phyloP scores from a whole-genome alignment of 352 stramenopile species.

The Phytophthora colocasiae region DNA sequence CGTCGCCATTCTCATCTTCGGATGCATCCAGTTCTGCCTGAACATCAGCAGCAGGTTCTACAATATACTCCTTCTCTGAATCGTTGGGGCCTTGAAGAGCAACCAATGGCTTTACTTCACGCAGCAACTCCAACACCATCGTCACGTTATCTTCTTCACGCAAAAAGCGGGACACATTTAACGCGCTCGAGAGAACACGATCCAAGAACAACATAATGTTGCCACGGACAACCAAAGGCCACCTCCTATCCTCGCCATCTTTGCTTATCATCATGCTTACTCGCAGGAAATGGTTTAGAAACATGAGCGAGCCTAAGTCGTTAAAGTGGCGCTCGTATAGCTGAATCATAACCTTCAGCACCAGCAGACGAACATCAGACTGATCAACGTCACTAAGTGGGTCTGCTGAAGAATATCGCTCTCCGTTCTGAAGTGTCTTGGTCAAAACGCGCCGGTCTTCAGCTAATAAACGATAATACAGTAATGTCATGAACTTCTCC shows the following conservation, averaged over 20 bases:
- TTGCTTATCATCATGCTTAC: slow-evolving; percentile 79
- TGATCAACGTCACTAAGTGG: slow-evolving; percentile 54
- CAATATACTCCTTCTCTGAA: slow-evolving; percentile 76
- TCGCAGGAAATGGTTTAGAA: slow-evolving; percentile 84
- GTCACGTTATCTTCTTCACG: slow-evolving; percentile 75
- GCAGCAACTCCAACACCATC: slow-evolving; percentile 79
- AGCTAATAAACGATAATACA: slow-evolving; percentile 86
- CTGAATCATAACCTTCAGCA: slow-evolving; percentile 90
- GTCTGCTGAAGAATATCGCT: slow-evolving; percentile 31
- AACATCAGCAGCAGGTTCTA: slow-evolving; percentile 59
- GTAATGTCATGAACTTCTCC: slow-evolving; percentile 86
- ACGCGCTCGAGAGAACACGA: slow-evolving; percentile 78
- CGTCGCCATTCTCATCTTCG: slow-evolving; percentile 53
- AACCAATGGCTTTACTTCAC: slow-evolving; percentile 82
- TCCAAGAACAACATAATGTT: slow-evolving; percentile 89
- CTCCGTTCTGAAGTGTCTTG: slow-evolving; percentile 31
- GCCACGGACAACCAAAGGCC: slow-evolving; percentile 79
- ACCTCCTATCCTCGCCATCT: slow-evolving; percentile 51
- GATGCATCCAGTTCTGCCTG: slow-evolving; percentile 67
- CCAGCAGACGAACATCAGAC: slow-evolving; percentile 80
- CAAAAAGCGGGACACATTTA: slow-evolving; percentile 84
- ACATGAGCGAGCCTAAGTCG: slow-evolving; percentile 78
- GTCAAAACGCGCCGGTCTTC: slow-evolving; percentile 51
- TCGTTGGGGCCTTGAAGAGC: slow-evolving; percentile 68
- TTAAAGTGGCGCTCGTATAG: slow-evolving; percentile 84